A percentile compares a stretch with the other conserved stretches of the same genome.
Conservation (phyloP, 2,329 filamentous ascomycete genomes). For the Thelonectria rubi region DNA sequence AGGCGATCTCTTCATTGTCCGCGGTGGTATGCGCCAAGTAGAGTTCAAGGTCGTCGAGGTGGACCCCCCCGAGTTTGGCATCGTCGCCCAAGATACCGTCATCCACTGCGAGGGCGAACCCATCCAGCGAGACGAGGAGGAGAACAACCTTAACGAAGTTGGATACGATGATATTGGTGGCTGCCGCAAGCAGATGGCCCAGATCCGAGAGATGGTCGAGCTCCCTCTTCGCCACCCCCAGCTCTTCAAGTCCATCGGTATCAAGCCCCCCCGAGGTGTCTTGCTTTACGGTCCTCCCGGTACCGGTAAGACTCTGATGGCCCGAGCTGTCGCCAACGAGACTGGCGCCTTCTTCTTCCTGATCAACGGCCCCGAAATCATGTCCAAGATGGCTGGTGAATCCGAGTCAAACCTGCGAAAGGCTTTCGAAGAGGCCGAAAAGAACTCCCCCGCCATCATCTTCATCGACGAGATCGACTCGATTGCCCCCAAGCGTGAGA, state of each 20-base stretch:
- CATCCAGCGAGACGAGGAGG: constrained; percentile 98
- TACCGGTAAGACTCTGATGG: constrained; percentile 99
- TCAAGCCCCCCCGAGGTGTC: constrained; percentile 98
- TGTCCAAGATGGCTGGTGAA: constrained; percentile 99
- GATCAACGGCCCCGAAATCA: constrained; percentile 99
- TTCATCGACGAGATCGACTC: constrained; percentile 99
- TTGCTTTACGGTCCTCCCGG: constrained; percentile 95
- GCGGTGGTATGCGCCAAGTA: constrained; percentile 98
- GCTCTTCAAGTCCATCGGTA: constrained; percentile 99
- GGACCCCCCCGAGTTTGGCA: constrained; percentile 97
- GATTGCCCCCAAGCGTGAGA: constrained; percentile 98
- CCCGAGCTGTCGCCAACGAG: constrained; percentile 97
- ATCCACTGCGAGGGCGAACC: constrained; percentile 94
- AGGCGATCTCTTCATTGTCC: constrained; percentile 96
- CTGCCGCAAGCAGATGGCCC: constrained; percentile 99
- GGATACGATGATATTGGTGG: constrained; percentile 99
- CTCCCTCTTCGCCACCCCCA: constrained; percentile 95
- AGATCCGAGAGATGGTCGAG: constrained; percentile 98
- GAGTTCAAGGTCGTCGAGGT: constrained; percentile 99
- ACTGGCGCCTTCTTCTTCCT: constrained; percentile 99
- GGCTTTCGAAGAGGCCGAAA: constrained; percentile 99
- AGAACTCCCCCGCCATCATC: constrained; percentile 99
- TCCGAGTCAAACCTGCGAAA: constrained; percentile 98
- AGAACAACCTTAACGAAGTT: constrained; percentile 99
- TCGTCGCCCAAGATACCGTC: constrained; percentile 97